Evolutionary conservation across 306 rosid species (phyloP).

Genomic region (Quercus suber): DNA sequence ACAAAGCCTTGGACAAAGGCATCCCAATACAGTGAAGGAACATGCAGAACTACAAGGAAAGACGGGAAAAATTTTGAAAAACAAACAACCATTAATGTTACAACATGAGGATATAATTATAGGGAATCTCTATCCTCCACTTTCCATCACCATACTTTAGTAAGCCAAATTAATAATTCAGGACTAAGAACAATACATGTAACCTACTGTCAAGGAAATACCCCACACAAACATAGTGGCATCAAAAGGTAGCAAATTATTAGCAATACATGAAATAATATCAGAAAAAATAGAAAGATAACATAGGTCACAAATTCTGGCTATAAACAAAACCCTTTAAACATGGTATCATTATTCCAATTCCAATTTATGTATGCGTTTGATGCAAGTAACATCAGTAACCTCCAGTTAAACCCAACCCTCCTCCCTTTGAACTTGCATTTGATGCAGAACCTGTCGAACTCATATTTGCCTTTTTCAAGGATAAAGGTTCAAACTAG

Average conservation of each 20-base stretch:
- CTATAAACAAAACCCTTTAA: too few relatives aligned
- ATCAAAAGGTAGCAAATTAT: too few relatives aligned
- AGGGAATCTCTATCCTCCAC: not conserved
- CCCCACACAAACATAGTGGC: not conserved
- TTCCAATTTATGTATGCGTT: too few relatives aligned
- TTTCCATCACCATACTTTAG: not conserved
- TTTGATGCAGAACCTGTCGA: conserved; percentile 50
- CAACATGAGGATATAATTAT: not conserved
- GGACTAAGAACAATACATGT: too few relatives aligned
- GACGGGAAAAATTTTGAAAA: not conserved
- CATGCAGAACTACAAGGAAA: not conserved
- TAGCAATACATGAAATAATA: too few relatives aligned
- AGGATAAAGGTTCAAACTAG: too few relatives aligned
- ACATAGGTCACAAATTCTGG: too few relatives aligned
- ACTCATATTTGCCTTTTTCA: conserved; percentile 64
- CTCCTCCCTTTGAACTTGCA: too few relatives aligned
- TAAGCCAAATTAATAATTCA: not conserved
- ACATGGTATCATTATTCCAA: too few relatives aligned
- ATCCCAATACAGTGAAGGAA: not conserved
- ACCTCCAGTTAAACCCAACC: too few relatives aligned
- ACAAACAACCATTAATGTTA: not conserved
- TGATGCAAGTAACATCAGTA: not conserved
- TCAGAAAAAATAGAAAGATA: too few relatives aligned
- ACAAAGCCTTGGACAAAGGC: not conserved
- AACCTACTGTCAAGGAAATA: not conserved